phyloP scores from a whole-genome alignment of 495 filamentous ascomycete species.

The Aeminium ludgeri region DNA sequence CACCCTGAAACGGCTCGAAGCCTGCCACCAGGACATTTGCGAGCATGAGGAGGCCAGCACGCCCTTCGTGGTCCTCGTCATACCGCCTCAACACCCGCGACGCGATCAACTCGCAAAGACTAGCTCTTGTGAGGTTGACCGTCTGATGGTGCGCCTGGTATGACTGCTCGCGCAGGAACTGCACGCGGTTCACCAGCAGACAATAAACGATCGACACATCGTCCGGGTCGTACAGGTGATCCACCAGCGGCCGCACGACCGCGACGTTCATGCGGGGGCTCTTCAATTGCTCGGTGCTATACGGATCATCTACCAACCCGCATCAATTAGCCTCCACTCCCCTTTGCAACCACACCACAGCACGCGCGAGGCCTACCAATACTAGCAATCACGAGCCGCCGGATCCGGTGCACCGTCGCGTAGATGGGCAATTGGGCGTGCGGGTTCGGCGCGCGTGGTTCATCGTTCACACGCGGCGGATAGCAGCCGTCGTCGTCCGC shows the following conservation, averaged over 20 bases:
- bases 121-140: constrained; percentile 47
- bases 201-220: constrained; percentile 56
- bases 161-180: constrained; percentile 50
- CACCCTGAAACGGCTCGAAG: constrained; percentile 56
- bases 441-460: constrained; percentile 19
- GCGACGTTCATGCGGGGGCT: constrained; percentile 54
- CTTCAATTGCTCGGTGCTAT: constrained; percentile 48
- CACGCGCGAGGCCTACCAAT: constrained; percentile 5
- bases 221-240: constrained; percentile 48
- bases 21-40: constrained; percentile 55
- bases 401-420: constrained; percentile 21
- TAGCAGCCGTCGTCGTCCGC: constrained; percentile 25
- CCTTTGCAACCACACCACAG: not conserved
- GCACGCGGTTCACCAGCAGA: constrained; percentile 51
- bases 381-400: constrained; percentile 12
- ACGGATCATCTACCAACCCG: constrained; percentile 39
- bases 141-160: constrained; percentile 51
- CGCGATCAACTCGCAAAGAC: constrained; percentile 52
- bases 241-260: constrained; percentile 50
- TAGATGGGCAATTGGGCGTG: constrained; percentile 22
- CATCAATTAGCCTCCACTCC: constrained; percentile 1
- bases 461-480: constrained; percentile 12
- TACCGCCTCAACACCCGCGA: constrained; percentile 47
- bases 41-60: constrained; percentile 43
- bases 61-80: constrained; percentile 48